Evolutionary conservation across 331 rosid species (phyloP).

Genomic region (Stylosanthes scabra): DNA sequence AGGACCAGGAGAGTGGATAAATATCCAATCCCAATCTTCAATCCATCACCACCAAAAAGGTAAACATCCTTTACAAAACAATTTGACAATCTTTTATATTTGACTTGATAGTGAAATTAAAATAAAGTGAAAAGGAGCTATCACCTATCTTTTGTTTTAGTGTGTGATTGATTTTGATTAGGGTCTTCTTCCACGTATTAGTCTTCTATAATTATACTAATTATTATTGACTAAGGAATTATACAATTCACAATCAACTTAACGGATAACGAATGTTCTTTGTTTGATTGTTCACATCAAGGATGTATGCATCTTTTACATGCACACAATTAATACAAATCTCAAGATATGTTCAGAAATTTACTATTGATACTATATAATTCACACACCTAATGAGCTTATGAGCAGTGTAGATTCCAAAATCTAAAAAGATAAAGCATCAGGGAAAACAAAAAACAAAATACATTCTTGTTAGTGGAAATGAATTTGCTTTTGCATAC

Average conservation of each 20-base stretch:
- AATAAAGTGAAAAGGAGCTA: slow-evolving; percentile 22
- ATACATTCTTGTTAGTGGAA: not conserved
- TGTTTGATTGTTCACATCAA: not conserved
- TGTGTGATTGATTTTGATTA: slow-evolving; percentile 30
- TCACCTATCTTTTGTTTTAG: slow-evolving; percentile 25
- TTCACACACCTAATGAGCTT: slow-evolving; percentile 1
- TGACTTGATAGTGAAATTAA: slow-evolving; percentile 37
- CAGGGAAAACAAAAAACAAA: not conserved
- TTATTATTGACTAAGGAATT: not conserved
- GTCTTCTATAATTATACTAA: not conserved
- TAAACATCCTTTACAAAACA: slow-evolving; percentile 30
- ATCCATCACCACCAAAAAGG: slow-evolving; percentile 33
- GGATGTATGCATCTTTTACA: not conserved
- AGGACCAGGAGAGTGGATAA: not conserved
- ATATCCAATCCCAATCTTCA: slow-evolving; percentile 9
- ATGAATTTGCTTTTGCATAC: not conserved
- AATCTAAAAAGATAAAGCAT: not conserved
- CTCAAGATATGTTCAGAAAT: not conserved
- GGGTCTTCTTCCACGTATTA: slow-evolving; percentile 32
- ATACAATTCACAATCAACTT: not conserved
- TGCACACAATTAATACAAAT: not conserved
- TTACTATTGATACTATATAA: not conserved
- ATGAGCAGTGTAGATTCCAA: not conserved
- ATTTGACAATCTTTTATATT: slow-evolving; percentile 38
- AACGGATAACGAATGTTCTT: not conserved